A percentile compares a stretch with the other conserved stretches of the same genome.
phyloP scores from a whole-genome alignment of 495 filamentous ascomycete genomes.

The Neurospora cerealis region DNA sequence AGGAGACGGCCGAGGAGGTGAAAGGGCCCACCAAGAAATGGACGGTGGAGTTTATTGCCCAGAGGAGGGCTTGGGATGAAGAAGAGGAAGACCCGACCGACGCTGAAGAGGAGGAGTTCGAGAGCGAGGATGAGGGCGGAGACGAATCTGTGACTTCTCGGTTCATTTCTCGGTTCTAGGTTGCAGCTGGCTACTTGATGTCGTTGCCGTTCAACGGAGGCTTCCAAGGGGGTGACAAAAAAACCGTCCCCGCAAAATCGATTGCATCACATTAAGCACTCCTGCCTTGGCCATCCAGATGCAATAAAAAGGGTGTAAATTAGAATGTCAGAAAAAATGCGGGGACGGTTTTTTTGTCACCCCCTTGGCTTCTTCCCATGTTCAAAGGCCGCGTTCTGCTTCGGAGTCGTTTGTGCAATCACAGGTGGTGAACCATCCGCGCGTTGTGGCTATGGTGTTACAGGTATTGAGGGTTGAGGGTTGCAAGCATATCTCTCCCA shows the following conservation, averaged over 20 bases:
- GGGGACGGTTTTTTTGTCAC: too few relatives aligned
- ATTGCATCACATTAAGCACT: too few relatives aligned
- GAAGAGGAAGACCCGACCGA: neutral
- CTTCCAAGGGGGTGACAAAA: too few relatives aligned
- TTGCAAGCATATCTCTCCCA: neutral
- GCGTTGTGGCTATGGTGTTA: neutral
- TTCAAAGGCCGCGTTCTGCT: neutral
- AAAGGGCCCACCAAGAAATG: neutral
- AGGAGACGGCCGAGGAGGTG: neutral
- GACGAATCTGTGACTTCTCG: neutral
- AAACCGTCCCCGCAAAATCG: too few relatives aligned
- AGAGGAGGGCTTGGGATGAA: neutral
- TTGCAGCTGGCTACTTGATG: too few relatives aligned
- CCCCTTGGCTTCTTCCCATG: too few relatives aligned
- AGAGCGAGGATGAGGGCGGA: too few relatives aligned
- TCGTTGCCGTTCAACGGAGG: too few relatives aligned
- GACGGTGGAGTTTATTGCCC: neutral
- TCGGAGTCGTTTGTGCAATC: neutral
- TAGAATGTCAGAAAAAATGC: too few relatives aligned
- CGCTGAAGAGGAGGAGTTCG: neutral
- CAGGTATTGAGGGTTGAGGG: neutral
- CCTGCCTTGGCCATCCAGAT: too few relatives aligned
- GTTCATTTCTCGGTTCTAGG: too few relatives aligned
- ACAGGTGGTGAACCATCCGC: neutral
- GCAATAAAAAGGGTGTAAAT: too few relatives aligned